Conservation (phyloP, 768 basidiomycete species). For the Trametes punicea region DNA sequence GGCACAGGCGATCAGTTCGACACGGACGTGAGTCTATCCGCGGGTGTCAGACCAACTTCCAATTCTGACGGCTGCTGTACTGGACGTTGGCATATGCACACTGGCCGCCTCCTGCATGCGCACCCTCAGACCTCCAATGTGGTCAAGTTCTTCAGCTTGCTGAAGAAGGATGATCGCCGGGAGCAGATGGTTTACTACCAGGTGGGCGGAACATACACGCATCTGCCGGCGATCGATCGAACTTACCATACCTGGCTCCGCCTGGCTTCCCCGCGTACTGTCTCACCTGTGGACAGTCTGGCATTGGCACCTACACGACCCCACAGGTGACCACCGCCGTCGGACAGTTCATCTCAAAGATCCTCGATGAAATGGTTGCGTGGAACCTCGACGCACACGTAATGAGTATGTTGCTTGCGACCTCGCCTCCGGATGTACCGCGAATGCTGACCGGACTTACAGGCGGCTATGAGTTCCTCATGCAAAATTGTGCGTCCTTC, state of each 20-base stretch:
- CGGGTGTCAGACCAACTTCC: background rate
- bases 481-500: constrained; percentile 64
- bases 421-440: background rate
- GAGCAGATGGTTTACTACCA: constrained; percentile 78
- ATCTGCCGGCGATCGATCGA: constrained; percentile 12
- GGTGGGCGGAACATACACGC: constrained; percentile 32
- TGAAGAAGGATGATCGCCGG: constrained; percentile 59
- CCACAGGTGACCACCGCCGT: constrained; percentile 61
- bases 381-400: constrained; percentile 66
- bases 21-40: constrained; percentile 44
- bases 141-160: constrained; percentile 63
- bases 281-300: constrained; percentile 42
- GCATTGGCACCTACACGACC: constrained; percentile 70
- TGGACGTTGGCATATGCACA: background rate
- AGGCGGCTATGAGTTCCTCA: constrained; percentile 77
- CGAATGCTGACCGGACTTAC: background rate
- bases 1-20: constrained; percentile 65
- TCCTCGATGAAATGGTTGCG: constrained; percentile 58
- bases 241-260: background rate
- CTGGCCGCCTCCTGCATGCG: background rate
- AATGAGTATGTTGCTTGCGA: constrained; percentile 46
- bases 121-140: constrained; percentile 66
- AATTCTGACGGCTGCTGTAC: background rate
- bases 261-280: background rate
- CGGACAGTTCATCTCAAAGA: constrained; percentile 50